phyloP scores from a whole-genome alignment of 2,329 filamentous ascomycete genomes.

The Paramyrothecium sp. region DNA sequence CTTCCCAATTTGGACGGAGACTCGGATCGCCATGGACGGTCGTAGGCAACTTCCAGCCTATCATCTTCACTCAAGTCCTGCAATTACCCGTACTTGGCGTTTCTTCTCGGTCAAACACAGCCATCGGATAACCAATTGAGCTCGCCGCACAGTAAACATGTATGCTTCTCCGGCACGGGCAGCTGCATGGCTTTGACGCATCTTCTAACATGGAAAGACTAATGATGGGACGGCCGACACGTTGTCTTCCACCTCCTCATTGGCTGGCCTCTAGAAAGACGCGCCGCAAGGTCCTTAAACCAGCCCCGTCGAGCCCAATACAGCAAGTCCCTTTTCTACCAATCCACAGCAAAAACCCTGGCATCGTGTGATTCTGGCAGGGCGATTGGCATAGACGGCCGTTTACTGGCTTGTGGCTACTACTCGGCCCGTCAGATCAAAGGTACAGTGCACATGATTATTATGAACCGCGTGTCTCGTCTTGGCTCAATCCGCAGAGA shows the following conservation, averaged over 20 bases:
- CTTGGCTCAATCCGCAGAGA: constrained; percentile 24
- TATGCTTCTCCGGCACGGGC: background rate
- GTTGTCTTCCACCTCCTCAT: background rate
- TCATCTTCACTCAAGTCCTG: background rate
- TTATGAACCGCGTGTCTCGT: constrained; percentile 12
- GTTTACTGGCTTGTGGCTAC: background rate
- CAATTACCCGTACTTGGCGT: constrained; percentile 3
- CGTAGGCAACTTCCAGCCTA: background rate
- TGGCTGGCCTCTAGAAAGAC: no score
- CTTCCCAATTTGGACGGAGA: background rate
- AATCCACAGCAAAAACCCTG: no score
- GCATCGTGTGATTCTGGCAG: background rate
- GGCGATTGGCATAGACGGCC: background rate
- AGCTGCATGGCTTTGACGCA: background rate
- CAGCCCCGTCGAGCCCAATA: no score
- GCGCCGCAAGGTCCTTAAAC: no score
- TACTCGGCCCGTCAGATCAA: background rate
- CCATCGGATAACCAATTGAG: constrained; percentile 1
- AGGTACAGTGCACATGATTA: background rate
- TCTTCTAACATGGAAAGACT: background rate
- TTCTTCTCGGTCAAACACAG: constrained; percentile 2
- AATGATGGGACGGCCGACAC: constrained; percentile 2
- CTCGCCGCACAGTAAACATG: background rate
- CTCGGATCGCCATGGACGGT: background rate
- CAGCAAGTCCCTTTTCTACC: no score